Percentiles rank a stretch among this genome's conserved stretches.
Evolutionary conservation across 257 asterid species (phyloP).

Genomic region (Capsicum pubescens): DNA sequence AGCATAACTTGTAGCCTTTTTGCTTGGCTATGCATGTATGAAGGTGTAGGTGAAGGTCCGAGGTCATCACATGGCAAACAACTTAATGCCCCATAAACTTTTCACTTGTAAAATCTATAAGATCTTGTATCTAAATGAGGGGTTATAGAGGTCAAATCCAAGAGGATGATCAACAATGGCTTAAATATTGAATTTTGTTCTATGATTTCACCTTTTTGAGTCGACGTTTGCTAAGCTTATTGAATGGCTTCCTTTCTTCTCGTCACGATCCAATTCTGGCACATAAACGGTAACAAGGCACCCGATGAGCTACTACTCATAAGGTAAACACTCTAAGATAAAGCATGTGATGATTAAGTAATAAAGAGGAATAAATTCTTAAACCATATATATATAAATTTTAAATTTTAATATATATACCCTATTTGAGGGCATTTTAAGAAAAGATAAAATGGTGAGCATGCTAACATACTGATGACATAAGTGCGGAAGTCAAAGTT

Average conservation of each 20-base stretch:
- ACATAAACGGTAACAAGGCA: neutral
- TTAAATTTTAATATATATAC: too few relatives aligned
- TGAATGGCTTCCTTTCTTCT: constrained; percentile 55
- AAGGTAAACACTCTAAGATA: neutral
- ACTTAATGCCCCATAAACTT: neutral
- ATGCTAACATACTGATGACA: too few relatives aligned
- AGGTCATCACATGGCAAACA: neutral
- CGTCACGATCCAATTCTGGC: neutral
- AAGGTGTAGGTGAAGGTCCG: neutral
- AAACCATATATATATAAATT: too few relatives aligned
- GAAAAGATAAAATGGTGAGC: too few relatives aligned
- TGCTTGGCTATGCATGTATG: neutral
- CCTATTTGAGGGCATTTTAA: too few relatives aligned
- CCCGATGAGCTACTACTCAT: neutral
- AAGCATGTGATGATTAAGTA: neutral
- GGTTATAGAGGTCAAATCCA: constrained; percentile 89
- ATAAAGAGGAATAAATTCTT: too few relatives aligned
- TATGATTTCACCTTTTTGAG: constrained; percentile 86
- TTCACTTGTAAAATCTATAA: neutral
- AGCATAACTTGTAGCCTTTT: too few relatives aligned
- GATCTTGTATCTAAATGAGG: constrained; percentile 32
- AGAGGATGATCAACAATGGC: constrained; percentile 96
- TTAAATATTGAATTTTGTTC: constrained; percentile 92
- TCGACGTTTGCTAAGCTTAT: constrained; percentile 80
- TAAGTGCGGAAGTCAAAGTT: too few relatives aligned